Conservation (phyloP, 73 alveolate species). For the Tetrahymena malaccensis region DNA sequence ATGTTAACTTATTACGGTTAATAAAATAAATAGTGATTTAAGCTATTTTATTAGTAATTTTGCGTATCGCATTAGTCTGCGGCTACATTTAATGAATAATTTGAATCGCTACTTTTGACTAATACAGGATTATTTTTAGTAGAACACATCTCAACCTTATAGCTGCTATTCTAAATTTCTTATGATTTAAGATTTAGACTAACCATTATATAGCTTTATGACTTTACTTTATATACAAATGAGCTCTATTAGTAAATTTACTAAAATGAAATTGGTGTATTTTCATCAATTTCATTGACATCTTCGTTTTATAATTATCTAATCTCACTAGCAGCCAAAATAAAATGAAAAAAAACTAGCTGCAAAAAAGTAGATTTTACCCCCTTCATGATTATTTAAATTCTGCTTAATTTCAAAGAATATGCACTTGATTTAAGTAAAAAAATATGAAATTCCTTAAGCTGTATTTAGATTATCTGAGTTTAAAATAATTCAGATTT, state of each 20-base stretch:
- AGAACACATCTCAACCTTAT: background rate
- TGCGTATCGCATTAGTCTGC: background rate
- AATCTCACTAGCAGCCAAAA: background rate
- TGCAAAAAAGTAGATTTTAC: background rate
- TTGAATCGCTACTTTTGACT: background rate
- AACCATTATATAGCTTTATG: background rate
- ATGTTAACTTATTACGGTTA: background rate
- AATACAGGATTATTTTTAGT: background rate
- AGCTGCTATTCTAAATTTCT: background rate
- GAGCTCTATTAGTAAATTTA: background rate
- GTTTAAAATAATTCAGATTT: background rate
- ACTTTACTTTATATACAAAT: background rate
- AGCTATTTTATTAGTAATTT: background rate
- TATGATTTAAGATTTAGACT: background rate
- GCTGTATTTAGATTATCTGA: background rate
- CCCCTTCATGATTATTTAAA: background rate
- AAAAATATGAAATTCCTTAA: background rate
- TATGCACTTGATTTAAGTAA: background rate
- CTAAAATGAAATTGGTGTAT: background rate
- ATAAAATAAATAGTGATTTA: background rate
- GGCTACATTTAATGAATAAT: background rate
- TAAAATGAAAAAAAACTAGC: background rate
- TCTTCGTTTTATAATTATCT: background rate
- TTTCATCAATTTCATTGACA: background rate
- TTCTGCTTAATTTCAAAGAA: background rate